Percentiles rank a stretch among this genome's conserved stretches.
Evolutionary conservation across 208 protist species (phyloP).

Genomic region (Crithidia brevicula): DNA sequence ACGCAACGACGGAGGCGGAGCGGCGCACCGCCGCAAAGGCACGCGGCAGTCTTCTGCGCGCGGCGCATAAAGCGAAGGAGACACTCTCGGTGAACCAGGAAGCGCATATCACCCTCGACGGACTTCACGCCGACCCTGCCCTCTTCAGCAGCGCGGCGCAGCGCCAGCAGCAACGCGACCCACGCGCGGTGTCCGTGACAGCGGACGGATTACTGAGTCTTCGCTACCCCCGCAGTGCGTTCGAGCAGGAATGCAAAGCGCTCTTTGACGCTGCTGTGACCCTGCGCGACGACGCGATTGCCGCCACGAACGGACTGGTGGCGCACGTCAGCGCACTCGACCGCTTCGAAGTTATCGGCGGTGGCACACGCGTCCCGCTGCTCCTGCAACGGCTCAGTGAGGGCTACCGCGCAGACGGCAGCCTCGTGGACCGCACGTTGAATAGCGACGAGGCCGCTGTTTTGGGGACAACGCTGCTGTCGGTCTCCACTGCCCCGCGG

Average conservation of each 20-base stretch:
- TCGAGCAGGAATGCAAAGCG: slow-evolving; percentile 69
- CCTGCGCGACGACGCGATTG: slow-evolving; percentile 41
- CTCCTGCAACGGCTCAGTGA: slow-evolving; percentile 63
- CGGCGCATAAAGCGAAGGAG: slow-evolving; percentile 84
- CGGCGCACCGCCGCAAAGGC: slow-evolving; percentile 31
- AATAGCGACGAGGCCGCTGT: slow-evolving; percentile 89
- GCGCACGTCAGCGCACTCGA: slow-evolving; percentile 10
- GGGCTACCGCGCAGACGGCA: slow-evolving; percentile 29
- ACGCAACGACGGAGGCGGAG: slow-evolving; percentile 22
- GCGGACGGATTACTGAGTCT: slow-evolving; percentile 40
- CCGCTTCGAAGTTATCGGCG: slow-evolving; percentile 85
- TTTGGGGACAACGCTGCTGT: slow-evolving; percentile 67
- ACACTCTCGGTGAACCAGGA: slow-evolving; percentile 90
- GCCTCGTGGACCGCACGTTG: slow-evolving; percentile 72
- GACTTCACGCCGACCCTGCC: slow-evolving; percentile 40
- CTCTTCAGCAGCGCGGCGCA: slow-evolving; percentile 20
- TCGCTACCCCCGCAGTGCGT: slow-evolving; percentile 53
- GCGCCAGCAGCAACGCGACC: slow-evolving; percentile 20
- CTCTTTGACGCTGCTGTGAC: slow-evolving; percentile 49
- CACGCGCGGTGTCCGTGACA: slow-evolving; percentile 13
- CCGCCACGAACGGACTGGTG: slow-evolving; percentile 36
- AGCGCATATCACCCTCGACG: slow-evolving; percentile 80
- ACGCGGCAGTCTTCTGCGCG: slow-evolving; percentile 78
- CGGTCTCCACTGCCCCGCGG: slow-evolving; percentile 27
- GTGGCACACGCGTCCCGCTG: slow-evolving; percentile 77